A percentile compares a stretch with the other conserved stretches of the same genome.
These are phyloP conservation scores for Aspergillus sojae DNA, from an alignment of 2,329 filamentous ascomycete species.

Conservation along the genomic window DNA sequence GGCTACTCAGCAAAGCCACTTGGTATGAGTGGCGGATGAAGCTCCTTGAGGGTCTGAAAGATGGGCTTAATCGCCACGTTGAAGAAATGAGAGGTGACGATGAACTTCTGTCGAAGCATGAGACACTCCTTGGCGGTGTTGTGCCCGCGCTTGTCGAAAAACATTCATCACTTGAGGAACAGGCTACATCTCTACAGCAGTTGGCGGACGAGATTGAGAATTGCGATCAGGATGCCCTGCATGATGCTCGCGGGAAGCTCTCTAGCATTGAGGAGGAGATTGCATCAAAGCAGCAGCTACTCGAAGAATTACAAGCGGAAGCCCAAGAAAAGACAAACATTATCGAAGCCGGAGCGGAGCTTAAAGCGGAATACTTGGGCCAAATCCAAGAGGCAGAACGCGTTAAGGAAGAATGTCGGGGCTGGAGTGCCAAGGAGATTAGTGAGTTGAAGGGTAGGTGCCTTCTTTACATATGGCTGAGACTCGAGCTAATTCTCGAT, in stretches of 20 bases:
- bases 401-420: conserved; percentile 82
- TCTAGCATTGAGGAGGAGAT: conserved; percentile 67
- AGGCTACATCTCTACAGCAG: conserved; percentile 69
- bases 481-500: background rate
- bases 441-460: conserved; percentile 71
- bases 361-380: conserved; percentile 69
- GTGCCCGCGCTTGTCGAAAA: conserved; percentile 67
- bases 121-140: conserved; percentile 66
- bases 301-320: conserved; percentile 68
- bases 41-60: conserved; percentile 77
- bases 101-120: conserved; percentile 65
- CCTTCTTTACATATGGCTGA: background rate
- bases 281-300: conserved; percentile 66
- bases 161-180: conserved; percentile 62
- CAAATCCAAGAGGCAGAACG: conserved; percentile 83
- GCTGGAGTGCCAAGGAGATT: conserved; percentile 85
- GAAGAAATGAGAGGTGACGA: conserved; percentile 78
- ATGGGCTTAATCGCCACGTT: conserved; percentile 74
- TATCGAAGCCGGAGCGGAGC: conserved; percentile 64
- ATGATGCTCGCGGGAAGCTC: conserved; percentile 71
- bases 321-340: conserved; percentile 67
- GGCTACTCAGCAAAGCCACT: conserved; percentile 88
- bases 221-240: conserved; percentile 79
- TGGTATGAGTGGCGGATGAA: conserved; percentile 99
- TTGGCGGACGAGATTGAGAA: conserved; percentile 63